Evolutionary conservation across 139 green algal genomes (phyloP).

Genomic region (Limnomonas spitsbergensis): DNA sequence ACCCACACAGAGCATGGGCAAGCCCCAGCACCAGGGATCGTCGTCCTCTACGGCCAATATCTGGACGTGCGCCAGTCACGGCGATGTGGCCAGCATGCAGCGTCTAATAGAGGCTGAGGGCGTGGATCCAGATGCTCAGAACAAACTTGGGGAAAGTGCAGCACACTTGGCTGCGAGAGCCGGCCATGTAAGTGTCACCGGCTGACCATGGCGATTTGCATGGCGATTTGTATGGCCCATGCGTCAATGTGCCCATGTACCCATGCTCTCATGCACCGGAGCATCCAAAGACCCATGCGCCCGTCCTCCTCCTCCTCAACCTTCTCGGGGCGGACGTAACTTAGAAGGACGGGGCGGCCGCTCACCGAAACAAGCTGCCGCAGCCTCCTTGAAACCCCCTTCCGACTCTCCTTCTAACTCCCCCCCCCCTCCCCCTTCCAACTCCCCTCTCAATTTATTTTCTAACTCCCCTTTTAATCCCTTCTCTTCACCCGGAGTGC

Average conservation of each 20-base stretch:
- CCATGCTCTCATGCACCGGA: not conserved
- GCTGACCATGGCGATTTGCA: not conserved
- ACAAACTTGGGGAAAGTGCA: conserved; percentile 6
- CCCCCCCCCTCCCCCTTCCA: too few species aligned
- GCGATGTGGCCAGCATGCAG: not conserved
- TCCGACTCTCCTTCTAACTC: too few species aligned
- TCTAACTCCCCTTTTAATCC: not conserved
- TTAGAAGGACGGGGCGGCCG: not conserved
- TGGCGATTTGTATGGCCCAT: not conserved
- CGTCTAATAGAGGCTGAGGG: not conserved
- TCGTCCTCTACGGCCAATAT: not conserved
- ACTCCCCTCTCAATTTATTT: too few species aligned
- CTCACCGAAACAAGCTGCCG: not conserved
- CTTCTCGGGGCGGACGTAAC: too few species aligned
- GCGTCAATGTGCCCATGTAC: not conserved
- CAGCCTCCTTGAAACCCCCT: not conserved
- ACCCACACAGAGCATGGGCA: too few species aligned
- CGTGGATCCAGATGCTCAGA: not conserved
- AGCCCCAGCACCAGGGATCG: too few species aligned
- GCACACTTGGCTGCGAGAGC: not conserved
- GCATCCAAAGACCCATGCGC: too few species aligned
- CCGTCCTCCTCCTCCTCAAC: too few species aligned
- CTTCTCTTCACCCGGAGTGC: too few species aligned
- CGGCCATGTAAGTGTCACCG: not conserved
- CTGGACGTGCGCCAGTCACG: not conserved